Conservation (phyloP, 345 rosid species). For the Melastoma malabathricum region DNA sequence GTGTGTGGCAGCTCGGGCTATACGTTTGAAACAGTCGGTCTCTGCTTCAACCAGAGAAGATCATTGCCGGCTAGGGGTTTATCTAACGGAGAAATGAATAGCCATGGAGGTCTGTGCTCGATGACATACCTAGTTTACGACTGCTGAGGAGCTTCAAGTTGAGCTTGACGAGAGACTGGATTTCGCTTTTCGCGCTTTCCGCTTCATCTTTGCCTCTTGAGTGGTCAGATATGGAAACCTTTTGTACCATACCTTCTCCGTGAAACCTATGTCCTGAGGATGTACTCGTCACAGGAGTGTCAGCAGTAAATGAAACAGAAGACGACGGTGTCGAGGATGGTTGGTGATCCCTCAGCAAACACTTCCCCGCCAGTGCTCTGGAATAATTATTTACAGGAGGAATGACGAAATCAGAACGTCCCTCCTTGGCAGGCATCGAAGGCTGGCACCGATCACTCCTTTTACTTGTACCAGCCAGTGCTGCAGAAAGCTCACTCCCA, state of each 20-base stretch:
- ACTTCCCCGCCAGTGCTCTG: no score
- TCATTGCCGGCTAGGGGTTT: background rate
- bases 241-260: constrained; percentile 4
- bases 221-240: constrained; percentile 7
- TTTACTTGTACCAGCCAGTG: no score
- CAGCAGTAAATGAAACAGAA: no score
- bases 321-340: no score
- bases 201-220: background rate
- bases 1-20: constrained; percentile 39
- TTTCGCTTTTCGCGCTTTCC: constrained; percentile 30
- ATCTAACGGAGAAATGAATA: background rate
- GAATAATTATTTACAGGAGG: no score
- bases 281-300: background rate
- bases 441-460: no score
- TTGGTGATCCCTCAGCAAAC: no score
- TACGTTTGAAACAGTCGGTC: constrained; percentile 28
- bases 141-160: constrained; percentile 39
- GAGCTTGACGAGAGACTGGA: constrained; percentile 44
- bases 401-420: no score
- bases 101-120: background rate
- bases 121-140: constrained; percentile 30
- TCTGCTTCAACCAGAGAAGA: constrained; percentile 17
- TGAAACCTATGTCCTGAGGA: background rate
- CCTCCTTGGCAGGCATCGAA: no score
- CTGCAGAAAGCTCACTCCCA: no score